Base-by-base conservation (phyloP, 176 grass and related monocot species). In the Triticum timopheevii region DNA sequence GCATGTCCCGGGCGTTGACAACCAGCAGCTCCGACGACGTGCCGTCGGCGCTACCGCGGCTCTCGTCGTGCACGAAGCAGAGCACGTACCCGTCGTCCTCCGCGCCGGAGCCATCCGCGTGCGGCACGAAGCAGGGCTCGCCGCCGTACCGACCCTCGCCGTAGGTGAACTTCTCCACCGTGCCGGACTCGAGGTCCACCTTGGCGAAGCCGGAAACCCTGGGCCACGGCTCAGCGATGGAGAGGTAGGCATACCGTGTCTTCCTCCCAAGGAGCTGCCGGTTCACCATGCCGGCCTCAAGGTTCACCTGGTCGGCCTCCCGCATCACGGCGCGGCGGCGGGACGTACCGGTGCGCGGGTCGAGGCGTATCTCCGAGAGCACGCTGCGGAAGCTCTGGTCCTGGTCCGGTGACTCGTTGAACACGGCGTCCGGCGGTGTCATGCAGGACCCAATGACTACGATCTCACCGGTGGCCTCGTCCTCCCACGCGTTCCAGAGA, bases 281-380 rank as follows among this genome's bases (percentile, higher is more conserved):
- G 88, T 98, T 96, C 66, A 98, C 97, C 97, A 96, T 98, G 34
- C 97, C 97, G 27, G 92, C 97, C 86, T 98, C 97, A 9, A 98
- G 97, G 82, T 98, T 96, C 61, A 98, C 61, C 52, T 96, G 93
- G 15, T 94, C 85, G 24, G 23, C 69, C 19, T 83, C 83, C 23
- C 39, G 38, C 25, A 94, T 40, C 22, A 98, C 58, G 6, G 84
- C 49, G 13, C 84, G 85, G 27, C 94, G 90, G 10, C 58, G 65
- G 0, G 94, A 96, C 72, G 11, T 64, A 65, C 97, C 94, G 1
- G 94, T 88, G 19, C 22, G 49, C 10, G 86, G 77, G 76, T 98
- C 61, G 63, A 98, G 90, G 8, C 97, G 81, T 80, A 98, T 96
- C 79, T 96, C 94, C 3, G 92, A 85, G 7, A 98, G 92, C 23